phyloP scores from a whole-genome alignment of 495 filamentous ascomycete species.

The Podospora pseudopauciseta region DNA sequence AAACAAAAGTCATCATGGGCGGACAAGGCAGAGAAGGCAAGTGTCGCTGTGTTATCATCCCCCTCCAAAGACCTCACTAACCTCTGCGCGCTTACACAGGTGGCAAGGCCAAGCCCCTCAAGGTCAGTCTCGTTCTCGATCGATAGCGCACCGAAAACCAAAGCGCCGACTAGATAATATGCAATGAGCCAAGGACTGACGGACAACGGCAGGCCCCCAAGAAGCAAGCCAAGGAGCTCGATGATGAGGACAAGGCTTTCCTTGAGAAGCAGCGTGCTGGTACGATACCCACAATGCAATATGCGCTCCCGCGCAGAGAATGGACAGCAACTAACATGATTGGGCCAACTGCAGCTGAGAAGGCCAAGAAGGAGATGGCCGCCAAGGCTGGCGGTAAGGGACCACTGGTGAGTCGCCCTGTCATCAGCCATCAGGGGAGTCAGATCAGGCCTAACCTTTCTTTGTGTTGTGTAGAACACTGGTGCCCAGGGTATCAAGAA shows the following conservation, averaged over 20 bases:
- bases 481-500: slow-evolving; percentile 86
- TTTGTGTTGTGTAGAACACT: slow-evolving; percentile 48
- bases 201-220: slow-evolving; percentile 50
- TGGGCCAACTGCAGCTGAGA: slow-evolving; percentile 55
- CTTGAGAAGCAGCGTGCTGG: slow-evolving; percentile 70
- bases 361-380: slow-evolving; percentile 70
- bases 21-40: slow-evolving; percentile 65
- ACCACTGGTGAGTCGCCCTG: slow-evolving; percentile 35
- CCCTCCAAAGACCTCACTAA: not conserved
- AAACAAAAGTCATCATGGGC: slow-evolving; percentile 51
- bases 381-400: slow-evolving; percentile 59
- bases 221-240: slow-evolving; percentile 70
- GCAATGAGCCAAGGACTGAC: not conserved
- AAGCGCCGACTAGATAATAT: not conserved
- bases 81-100: slow-evolving; percentile 44
- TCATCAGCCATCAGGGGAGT: slow-evolving; percentile 24
- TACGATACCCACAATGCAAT: slow-evolving; percentile 37
- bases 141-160: not conserved
- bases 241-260: slow-evolving; percentile 73
- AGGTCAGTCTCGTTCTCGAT: slow-evolving; percentile 37
- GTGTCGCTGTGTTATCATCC: slow-evolving; percentile 6
- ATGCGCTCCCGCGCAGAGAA: not conserved
- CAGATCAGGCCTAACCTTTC: slow-evolving; percentile 28
- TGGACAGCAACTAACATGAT: not conserved
- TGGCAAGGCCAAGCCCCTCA: slow-evolving; percentile 82